Percentiles rank a stretch among this genome's conserved stretches.
phyloP scores from a whole-genome alignment of 805 yeast genomes.

The Nakazawaea sp. region DNA sequence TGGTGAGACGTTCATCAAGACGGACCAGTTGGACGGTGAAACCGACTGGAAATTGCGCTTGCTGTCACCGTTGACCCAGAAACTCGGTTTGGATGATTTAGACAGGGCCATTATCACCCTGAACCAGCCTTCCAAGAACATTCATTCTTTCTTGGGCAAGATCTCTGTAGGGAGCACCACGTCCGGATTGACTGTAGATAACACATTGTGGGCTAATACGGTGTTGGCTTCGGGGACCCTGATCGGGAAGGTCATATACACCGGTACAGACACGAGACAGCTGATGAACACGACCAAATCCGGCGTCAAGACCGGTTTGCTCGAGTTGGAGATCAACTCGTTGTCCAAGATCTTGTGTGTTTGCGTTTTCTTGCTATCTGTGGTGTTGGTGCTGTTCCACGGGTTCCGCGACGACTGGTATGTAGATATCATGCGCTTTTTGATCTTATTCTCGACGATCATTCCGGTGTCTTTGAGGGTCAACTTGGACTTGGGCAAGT shows the following conservation, averaged over 20 bases:
- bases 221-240: conserved; percentile 93
- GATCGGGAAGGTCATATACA: conserved; percentile 80
- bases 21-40: conserved; percentile 98
- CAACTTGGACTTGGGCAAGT: conserved; percentile 89
- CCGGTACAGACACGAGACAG: conserved; percentile 92
- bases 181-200: conserved; percentile 73
- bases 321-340: conserved; percentile 86
- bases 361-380: conserved; percentile 74
- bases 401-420: conserved; percentile 79
- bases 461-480: conserved; percentile 95
- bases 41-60: conserved; percentile 96
- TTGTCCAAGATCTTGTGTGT: conserved; percentile 84
- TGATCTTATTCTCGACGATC: conserved; percentile 88
- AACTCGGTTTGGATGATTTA: conserved; percentile 41
- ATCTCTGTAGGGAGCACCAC: conserved; percentile 41
- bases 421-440: conserved; percentile 81
- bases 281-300: conserved; percentile 86
- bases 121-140: conserved; percentile 78
- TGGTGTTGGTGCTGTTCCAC: conserved; percentile 70
- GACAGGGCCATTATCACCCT: conserved; percentile 55
- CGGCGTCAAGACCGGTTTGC: conserved; percentile 81
- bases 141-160: conserved; percentile 76
- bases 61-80: conserved; percentile 71
- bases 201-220: conserved; percentile 97
- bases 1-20: conserved; percentile 90